phyloP scores from a whole-genome alignment of 1,139 yeast species.

The Saccharomycopsis hybrid region DNA sequence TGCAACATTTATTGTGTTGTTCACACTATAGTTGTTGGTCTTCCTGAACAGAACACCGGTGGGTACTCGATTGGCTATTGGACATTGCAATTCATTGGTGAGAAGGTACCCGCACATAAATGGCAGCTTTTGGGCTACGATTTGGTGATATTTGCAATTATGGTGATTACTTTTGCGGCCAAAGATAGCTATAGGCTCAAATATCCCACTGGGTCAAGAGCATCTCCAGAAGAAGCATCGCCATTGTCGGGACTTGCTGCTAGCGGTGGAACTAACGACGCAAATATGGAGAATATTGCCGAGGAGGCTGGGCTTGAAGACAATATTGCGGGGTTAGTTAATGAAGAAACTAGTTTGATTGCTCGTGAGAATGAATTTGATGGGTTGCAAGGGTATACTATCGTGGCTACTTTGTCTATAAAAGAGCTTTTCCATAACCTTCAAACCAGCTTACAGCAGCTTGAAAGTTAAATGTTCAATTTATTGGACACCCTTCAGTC shows the following conservation, averaged over 20 bases:
- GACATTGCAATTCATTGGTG: constrained; percentile 19
- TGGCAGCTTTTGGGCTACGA: constrained; percentile 14
- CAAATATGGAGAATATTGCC: too few relatives aligned
- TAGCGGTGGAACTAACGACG: too few relatives aligned
- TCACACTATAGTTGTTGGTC: constrained; percentile 1
- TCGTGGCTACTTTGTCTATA: constrained; percentile 1
- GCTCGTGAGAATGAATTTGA: constrained; percentile 5
- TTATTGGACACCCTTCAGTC: too few relatives aligned
- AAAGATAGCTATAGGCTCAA: constrained; percentile 5
- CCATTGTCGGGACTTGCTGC: too few relatives aligned
- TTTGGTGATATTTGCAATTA: constrained; percentile 9
- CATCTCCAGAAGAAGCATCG: not conserved
- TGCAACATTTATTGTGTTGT: constrained; percentile 13
- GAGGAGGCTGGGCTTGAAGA: not conserved
- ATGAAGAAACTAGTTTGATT: not conserved
- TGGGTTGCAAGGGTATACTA: constrained; percentile 17
- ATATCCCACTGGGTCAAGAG: not conserved
- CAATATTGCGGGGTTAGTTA: not conserved
- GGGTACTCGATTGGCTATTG: constrained; percentile 14
- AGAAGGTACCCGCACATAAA: constrained; percentile 11
- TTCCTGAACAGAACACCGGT: constrained; percentile 7
- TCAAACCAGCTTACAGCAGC: too few relatives aligned
- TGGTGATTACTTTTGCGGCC: constrained; percentile 8
- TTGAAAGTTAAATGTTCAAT: too few relatives aligned
- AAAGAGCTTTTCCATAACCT: not conserved